Evolutionary conservation across 345 rosid species (phyloP).

Genomic region (Odontarrhena argentea): DNA sequence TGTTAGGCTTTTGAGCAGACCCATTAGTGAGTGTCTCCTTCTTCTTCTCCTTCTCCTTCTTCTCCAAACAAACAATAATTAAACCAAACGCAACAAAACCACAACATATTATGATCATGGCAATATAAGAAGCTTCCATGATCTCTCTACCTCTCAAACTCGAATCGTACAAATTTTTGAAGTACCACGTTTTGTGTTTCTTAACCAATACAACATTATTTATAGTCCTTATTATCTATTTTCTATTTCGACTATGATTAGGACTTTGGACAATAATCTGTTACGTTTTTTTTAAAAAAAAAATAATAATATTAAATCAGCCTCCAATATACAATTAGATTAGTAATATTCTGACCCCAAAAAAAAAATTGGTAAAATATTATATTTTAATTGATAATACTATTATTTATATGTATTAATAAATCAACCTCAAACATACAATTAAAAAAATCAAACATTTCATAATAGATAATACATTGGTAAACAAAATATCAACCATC

Average conservation of each 20-base stretch:
- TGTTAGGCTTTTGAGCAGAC: constrained; percentile 11
- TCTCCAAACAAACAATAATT: not conserved
- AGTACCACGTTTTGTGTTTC: not conserved
- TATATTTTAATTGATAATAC: too few relatives aligned
- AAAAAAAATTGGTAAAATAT: too few relatives aligned
- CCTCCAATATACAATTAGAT: too few relatives aligned
- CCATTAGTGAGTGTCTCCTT: constrained; percentile 7
- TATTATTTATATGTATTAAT: too few relatives aligned
- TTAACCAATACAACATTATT: constrained; percentile 17
- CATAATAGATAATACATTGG: too few relatives aligned
- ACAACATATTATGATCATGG: not conserved
- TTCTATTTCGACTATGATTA: constrained; percentile 1
- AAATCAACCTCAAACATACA: too few relatives aligned
- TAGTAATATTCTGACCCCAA: too few relatives aligned
- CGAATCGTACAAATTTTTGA: constrained; percentile 11
- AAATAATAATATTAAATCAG: not conserved
- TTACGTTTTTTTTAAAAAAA: not conserved
- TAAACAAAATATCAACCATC: too few relatives aligned
- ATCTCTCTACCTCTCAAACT: constrained; percentile 18
- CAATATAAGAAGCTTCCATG: constrained; percentile 3
- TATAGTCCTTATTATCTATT: constrained; percentile 5
- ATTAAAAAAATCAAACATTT: too few relatives aligned
- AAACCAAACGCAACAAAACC: not conserved
- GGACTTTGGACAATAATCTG: not conserved
- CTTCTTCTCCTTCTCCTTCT: constrained; percentile 15